These are phyloP conservation scores for Xylaria hypoxylon DNA, from an alignment of 2,329 filamentous ascomycete genomes.

Conservation along the genomic window DNA sequence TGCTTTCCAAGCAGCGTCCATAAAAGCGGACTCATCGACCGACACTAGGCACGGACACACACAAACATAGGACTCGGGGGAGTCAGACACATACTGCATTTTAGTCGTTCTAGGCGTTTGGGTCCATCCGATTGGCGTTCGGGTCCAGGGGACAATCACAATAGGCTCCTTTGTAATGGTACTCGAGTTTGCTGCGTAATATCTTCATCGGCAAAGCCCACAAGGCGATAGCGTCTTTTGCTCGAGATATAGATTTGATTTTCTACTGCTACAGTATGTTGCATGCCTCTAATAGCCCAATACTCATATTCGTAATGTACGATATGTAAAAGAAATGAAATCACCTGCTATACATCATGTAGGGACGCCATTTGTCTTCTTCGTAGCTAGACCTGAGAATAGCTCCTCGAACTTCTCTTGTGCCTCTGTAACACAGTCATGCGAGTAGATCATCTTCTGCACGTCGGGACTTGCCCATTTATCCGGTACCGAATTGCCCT, in stretches of 20 bases:
- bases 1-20: neutral
- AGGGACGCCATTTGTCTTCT: conserved; percentile 31
- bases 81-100: conserved; percentile 21
- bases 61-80: neutral
- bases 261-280: conserved; percentile 12
- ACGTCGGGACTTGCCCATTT: conserved; percentile 79
- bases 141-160: conserved; percentile 22
- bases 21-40: neutral
- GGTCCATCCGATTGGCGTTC: conserved; percentile 29
- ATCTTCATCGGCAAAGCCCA: neutral
- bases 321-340: neutral
- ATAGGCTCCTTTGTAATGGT: conserved; percentile 26
- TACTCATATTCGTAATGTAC: conserved; percentile 11
- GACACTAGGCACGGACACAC: neutral
- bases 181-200: conserved; percentile 11
- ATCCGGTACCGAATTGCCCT: conserved; percentile 66
- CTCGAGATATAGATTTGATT: conserved; percentile 19
- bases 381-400: conserved; percentile 50
- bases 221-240: conserved; percentile 5
- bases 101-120: neutral
- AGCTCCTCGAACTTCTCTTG: conserved; percentile 64
- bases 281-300: conserved; percentile 10
- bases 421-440: conserved; percentile 70
- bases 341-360: conserved; percentile 17
- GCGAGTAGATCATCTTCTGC: conserved; percentile 73